These are phyloP conservation scores for Apostasia shenzhenica DNA, from an alignment of 106 monocot species.

Conservation along the genomic window DNA sequence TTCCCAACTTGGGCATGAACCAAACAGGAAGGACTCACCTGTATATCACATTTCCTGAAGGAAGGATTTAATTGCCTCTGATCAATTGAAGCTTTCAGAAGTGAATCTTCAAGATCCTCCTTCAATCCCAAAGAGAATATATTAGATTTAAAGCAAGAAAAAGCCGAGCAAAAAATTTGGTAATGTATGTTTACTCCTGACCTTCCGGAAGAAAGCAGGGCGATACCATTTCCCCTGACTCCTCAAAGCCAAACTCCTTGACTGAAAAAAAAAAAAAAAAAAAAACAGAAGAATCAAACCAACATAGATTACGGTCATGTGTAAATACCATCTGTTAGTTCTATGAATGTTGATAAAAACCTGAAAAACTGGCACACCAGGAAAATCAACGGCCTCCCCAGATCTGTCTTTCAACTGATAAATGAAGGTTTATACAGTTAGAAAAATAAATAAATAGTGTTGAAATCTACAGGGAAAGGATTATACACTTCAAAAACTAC, in stretches of 20 bases:
- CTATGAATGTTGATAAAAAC: slow-evolving; percentile 14
- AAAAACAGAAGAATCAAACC: neutral
- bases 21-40: slow-evolving; percentile 24
- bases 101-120: slow-evolving; percentile 89
- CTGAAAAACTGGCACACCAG: slow-evolving; percentile 79
- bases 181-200: slow-evolving; percentile 4
- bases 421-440: neutral
- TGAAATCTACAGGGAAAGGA: no score
- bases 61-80: slow-evolving; percentile 62
- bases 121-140: slow-evolving; percentile 9
- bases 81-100: slow-evolving; percentile 45
- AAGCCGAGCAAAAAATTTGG: neutral
- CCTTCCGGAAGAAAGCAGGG: slow-evolving; percentile 95
- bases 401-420: slow-evolving; percentile 31
- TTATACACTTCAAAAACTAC: no score
- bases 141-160: neutral
- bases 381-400: slow-evolving; percentile 31
- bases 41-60: slow-evolving; percentile 57
- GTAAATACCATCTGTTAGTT: no score
- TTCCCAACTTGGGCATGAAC: neutral
- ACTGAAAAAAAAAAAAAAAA: slow-evolving; percentile 39
- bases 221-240: slow-evolving; percentile 77
- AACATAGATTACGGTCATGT: no score
- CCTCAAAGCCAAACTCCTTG: slow-evolving; percentile 69
- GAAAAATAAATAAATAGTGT: neutral